Conservation (phyloP, 176 grass and related monocot species). For the Oryza punctata region DNA sequence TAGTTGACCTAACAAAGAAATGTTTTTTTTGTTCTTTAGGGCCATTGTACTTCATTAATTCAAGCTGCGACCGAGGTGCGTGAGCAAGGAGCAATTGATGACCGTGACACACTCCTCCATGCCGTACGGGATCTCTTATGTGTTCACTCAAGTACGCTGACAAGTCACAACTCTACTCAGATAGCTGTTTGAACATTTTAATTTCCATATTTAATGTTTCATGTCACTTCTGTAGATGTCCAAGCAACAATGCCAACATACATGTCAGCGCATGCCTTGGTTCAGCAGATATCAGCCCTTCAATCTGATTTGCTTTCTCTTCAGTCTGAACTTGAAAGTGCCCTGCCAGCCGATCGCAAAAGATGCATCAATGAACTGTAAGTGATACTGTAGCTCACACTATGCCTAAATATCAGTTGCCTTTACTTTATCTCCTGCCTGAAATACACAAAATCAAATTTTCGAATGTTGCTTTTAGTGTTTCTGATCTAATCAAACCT, state of each 20-base stretch:
- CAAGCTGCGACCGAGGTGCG: slow-evolving; percentile 80
- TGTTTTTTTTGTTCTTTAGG: slow-evolving; percentile 47
- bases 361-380: slow-evolving; percentile 97
- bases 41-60: slow-evolving; percentile 79
- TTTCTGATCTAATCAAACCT: slow-evolving; percentile 5
- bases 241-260: slow-evolving; percentile 76
- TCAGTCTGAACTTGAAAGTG: slow-evolving; percentile 93
- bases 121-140: slow-evolving; percentile 82
- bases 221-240: slow-evolving; percentile 52
- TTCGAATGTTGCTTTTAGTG: slow-evolving; percentile 2
- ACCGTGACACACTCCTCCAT: slow-evolving; percentile 91
- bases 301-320: slow-evolving; percentile 87
- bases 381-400: slow-evolving; percentile 36
- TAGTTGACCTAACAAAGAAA: neutral
- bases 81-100: slow-evolving; percentile 96
- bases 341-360: slow-evolving; percentile 80
- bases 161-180: neutral
- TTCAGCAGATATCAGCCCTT: slow-evolving; percentile 87
- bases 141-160: slow-evolving; percentile 81
- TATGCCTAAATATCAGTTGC: slow-evolving; percentile 16
- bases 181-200: slow-evolving; percentile 8
- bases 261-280: slow-evolving; percentile 88
- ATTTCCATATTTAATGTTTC: slow-evolving; percentile 14
- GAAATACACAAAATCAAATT: neutral
- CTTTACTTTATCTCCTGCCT: slow-evolving; percentile 18